phyloP scores from a whole-genome alignment of 2,329 filamentous ascomycete species.

The Teratosphaeria nubilosa region DNA sequence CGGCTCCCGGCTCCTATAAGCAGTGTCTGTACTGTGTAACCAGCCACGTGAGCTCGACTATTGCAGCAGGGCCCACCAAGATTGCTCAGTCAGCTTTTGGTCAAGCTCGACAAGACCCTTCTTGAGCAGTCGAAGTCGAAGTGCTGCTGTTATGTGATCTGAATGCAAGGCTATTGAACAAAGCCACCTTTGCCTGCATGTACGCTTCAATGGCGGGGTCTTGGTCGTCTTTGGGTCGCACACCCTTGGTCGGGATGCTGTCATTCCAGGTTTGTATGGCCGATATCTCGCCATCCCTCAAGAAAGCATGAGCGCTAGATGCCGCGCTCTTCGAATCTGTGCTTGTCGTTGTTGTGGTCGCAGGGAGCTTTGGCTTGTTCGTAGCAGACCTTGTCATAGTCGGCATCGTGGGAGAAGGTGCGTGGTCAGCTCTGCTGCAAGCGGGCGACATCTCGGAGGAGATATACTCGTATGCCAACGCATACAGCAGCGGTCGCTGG shows the following conservation, averaged over 20 bases:
- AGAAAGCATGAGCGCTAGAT: slow-evolving; percentile 8
- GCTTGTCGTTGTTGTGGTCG: background rate
- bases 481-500: background rate
- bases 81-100: background rate
- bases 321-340: background rate
- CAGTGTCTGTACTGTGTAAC: background rate
- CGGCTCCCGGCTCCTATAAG: background rate
- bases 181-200: slow-evolving; percentile 25
- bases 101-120: background rate
- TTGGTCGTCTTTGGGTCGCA: slow-evolving; percentile 3
- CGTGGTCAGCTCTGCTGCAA: background rate
- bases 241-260: slow-evolving; percentile 13
- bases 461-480: background rate
- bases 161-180: slow-evolving; percentile 20
- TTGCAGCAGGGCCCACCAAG: background rate
- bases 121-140: slow-evolving; percentile 3
- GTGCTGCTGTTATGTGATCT: background rate
- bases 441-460: background rate
- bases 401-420: background rate
- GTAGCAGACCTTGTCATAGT: background rate
- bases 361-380: background rate
- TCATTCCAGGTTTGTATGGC: slow-evolving; percentile 21
- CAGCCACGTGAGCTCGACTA: background rate
- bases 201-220: slow-evolving; percentile 25
- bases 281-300: slow-evolving; percentile 13